Conservation (phyloP, 2,329 filamentous ascomycete genomes). For the Gnomoniopsis sp. region DNA sequence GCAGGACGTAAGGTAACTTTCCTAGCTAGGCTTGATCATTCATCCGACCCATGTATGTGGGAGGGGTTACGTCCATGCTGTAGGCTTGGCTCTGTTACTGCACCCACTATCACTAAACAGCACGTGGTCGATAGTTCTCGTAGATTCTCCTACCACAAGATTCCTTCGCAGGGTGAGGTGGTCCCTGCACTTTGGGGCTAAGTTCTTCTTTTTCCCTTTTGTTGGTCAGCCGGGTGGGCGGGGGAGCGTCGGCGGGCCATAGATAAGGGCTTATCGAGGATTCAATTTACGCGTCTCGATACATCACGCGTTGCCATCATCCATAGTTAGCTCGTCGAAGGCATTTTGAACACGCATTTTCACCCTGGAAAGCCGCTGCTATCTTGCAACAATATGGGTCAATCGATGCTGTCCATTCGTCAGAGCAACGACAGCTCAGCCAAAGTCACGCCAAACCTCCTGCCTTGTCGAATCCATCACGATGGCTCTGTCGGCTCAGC, state of each 20-base stretch:
- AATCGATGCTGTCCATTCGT: conserved; percentile 40
- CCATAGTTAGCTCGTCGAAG: neutral
- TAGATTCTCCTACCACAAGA: neutral
- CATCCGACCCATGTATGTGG: no score
- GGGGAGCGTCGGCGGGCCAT: neutral
- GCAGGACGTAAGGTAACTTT: no score
- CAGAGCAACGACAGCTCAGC: conserved; percentile 19
- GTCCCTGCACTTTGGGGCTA: no score
- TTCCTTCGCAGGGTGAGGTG: no score
- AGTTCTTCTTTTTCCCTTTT: no score
- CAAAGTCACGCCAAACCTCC: conserved; percentile 62
- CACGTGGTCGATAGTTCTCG: no score
- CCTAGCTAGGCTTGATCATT: no score
- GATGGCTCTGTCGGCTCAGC: conserved; percentile 66
- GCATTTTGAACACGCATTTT: neutral
- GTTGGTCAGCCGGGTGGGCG: neutral
- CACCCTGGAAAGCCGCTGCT: neutral
- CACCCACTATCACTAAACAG: no score
- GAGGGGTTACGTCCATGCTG: no score
- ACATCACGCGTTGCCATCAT: neutral
- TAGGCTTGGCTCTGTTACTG: no score
- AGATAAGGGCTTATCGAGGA: conserved; percentile 15
- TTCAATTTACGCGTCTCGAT: conserved; percentile 13
- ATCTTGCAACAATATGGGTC: conserved; percentile 31
- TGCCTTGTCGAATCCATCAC: conserved; percentile 79